Conservation (phyloP, 805 yeast genomes). For the Candida odintsovae region DNA sequence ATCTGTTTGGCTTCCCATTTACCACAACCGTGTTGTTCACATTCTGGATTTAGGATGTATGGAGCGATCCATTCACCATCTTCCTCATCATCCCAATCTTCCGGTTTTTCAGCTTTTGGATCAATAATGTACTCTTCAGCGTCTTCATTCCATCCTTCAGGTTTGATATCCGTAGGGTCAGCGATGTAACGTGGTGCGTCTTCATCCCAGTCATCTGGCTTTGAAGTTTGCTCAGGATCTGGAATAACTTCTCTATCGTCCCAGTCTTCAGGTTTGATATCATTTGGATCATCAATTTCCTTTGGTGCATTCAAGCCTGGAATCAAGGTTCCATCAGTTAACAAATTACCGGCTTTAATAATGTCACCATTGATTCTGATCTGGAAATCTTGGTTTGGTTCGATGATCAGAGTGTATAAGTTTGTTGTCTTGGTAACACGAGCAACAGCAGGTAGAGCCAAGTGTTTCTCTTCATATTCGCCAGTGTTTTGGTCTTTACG, state of each 20-base stretch:
- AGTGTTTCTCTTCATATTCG: slow-evolving; percentile 61
- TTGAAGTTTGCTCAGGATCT: slow-evolving; percentile 57
- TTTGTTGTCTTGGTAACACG: slow-evolving; percentile 52
- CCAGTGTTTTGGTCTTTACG: slow-evolving; percentile 51
- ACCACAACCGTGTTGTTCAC: slow-evolving; percentile 73
- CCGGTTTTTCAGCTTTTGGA: slow-evolving; percentile 63
- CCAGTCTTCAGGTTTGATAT: slow-evolving; percentile 75
- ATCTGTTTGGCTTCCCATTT: slow-evolving; percentile 66
- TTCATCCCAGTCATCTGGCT: slow-evolving; percentile 87
- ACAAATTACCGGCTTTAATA: slow-evolving; percentile 62
- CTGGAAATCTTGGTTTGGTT: slow-evolving; percentile 63
- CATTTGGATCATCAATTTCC: slow-evolving; percentile 51
- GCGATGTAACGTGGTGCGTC: slow-evolving; percentile 54
- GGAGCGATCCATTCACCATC: slow-evolving; percentile 86
- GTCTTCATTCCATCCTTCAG: slow-evolving; percentile 76
- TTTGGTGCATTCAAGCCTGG: slow-evolving; percentile 68
- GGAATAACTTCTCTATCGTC: slow-evolving; percentile 61
- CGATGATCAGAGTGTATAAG: slow-evolving; percentile 72
- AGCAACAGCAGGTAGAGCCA: slow-evolving; percentile 51
- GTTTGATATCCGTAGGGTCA: slow-evolving; percentile 64
- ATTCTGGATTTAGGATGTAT: slow-evolving; percentile 64
- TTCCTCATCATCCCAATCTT: slow-evolving; percentile 83
- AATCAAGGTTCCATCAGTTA: slow-evolving; percentile 47
- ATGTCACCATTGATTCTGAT: slow-evolving; percentile 78
- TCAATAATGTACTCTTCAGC: slow-evolving; percentile 55